Conservation (phyloP, 202 grass and related monocot genomes). For the Musa balbisiana region DNA sequence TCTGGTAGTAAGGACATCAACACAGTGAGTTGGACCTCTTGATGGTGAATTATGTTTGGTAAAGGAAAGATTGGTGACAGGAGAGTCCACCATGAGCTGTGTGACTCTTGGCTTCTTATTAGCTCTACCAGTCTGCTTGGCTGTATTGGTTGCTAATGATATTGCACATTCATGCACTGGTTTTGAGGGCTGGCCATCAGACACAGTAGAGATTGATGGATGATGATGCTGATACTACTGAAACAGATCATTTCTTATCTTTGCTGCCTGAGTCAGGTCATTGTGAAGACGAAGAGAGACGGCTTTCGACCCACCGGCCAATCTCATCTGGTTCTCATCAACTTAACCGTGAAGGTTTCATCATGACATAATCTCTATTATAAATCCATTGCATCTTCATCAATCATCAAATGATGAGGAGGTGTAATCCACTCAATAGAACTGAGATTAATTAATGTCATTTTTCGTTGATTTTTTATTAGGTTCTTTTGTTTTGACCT, state of each 20-base stretch:
- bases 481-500: no score
- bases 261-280: background rate
- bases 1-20: no score
- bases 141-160: background rate
- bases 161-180: background rate
- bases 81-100: background rate
- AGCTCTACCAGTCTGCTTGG: background rate
- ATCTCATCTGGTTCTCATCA: background rate
- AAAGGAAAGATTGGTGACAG: no score
- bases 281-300: background rate
- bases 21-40: background rate
- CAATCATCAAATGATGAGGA: no score
- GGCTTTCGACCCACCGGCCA: background rate
- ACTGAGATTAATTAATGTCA: no score
- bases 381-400: no score
- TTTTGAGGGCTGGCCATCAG: background rate
- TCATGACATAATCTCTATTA: no score
- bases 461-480: no score
- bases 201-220: background rate
- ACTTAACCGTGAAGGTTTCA: no score
- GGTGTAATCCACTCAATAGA: no score
- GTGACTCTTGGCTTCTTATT: background rate
- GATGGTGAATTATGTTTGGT: no score
- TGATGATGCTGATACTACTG: background rate
- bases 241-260: background rate